These are phyloP conservation scores for Gloeophyllum trabeum DNA, from an alignment of 768 basidiomycete species.

Conservation along the genomic window DNA sequence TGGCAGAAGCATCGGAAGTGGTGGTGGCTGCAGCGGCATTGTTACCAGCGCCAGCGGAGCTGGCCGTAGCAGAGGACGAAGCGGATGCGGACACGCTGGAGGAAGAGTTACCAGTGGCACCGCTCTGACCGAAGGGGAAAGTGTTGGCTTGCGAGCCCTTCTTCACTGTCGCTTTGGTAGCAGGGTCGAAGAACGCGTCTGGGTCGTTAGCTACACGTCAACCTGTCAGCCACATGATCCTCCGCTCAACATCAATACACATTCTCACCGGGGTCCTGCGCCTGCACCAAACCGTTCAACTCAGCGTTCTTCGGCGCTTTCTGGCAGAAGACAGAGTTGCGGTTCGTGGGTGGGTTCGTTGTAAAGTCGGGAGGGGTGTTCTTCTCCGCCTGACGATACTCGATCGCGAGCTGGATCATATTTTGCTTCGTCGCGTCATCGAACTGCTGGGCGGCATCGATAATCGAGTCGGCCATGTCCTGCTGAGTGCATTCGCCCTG, in stretches of 20 bases:
- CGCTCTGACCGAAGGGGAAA: slow-evolving; percentile 13
- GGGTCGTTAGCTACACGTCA: slow-evolving; percentile 20
- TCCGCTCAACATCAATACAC: no score
- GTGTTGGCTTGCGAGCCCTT: slow-evolving; percentile 33
- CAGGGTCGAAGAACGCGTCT: slow-evolving; percentile 21
- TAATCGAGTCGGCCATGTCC: slow-evolving; percentile 45
- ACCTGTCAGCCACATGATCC: no score
- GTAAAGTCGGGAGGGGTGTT: slow-evolving; percentile 50
- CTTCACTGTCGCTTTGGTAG: slow-evolving; percentile 22
- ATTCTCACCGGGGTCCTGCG: slow-evolving; percentile 24
- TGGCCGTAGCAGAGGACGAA: not conserved
- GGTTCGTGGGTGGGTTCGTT: slow-evolving; percentile 33
- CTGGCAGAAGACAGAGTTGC: slow-evolving; percentile 41
- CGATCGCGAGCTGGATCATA: slow-evolving; percentile 40
- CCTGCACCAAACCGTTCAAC: slow-evolving; percentile 23
- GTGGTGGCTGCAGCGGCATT: slow-evolving; percentile 4
- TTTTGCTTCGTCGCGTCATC: slow-evolving; percentile 35
- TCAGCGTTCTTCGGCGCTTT: slow-evolving; percentile 22
- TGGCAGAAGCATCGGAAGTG: slow-evolving; percentile 4
- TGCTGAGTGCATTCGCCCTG: slow-evolving; percentile 45
- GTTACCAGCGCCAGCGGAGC: not conserved
- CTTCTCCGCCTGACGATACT: slow-evolving; percentile 47
- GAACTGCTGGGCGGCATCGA: slow-evolving; percentile 42
- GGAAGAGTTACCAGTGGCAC: not conserved
- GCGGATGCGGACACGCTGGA: not conserved